These are phyloP conservation scores for Pythium plurisporium DNA, from an alignment of 352 stramenopile species.

Conservation along the genomic window DNA sequence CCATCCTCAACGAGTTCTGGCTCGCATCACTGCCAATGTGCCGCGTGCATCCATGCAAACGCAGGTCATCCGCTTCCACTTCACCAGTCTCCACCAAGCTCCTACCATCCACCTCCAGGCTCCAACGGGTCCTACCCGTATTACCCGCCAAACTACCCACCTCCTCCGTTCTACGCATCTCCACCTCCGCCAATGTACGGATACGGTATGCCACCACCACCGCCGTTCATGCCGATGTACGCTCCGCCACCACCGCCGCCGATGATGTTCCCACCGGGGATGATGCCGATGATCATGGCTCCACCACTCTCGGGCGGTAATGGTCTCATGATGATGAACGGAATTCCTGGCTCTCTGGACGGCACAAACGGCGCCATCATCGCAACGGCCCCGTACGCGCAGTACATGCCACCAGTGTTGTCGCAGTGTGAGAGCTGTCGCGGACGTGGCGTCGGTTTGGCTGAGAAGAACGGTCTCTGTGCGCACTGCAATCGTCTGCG, in stretches of 20 bases:
- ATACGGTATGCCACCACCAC: background rate
- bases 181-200: constrained; percentile 7
- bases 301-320: background rate
- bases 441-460: constrained; percentile 47
- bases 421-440: constrained; percentile 50
- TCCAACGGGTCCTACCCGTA: constrained; percentile 1
- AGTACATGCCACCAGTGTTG: constrained; percentile 25
- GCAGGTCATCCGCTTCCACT: background rate
- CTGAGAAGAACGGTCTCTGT: constrained; percentile 69
- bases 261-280: background rate
- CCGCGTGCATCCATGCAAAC: background rate
- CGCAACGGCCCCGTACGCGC: background rate
- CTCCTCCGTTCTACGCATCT: constrained; percentile 6
- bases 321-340: background rate
- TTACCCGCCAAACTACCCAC: background rate
- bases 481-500: constrained; percentile 63
- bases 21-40: background rate
- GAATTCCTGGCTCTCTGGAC: background rate
- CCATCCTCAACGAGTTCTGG: background rate
- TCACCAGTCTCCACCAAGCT: background rate
- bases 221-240: constrained; percentile 12
- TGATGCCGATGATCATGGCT: background rate
- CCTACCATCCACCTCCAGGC: background rate
- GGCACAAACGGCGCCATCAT: constrained; percentile 11
- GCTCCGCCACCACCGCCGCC: constrained; percentile 1